Evolutionary conservation across 164 flowering plant genomes (phyloP).

Genomic region (Litsea cubeba): DNA sequence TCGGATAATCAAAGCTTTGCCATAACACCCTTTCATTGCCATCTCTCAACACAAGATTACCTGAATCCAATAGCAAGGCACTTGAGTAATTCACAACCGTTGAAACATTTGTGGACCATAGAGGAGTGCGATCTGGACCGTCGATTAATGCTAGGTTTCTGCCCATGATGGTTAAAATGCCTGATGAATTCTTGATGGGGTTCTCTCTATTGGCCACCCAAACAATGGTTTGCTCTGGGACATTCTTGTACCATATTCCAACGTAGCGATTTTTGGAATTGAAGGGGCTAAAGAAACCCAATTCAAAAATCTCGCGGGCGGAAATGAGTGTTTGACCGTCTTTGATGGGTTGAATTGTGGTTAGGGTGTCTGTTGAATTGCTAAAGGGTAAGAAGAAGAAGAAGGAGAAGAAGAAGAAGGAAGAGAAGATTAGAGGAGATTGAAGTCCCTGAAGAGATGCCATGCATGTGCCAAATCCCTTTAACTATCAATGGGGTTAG

Average conservation of each 20-base stretch:
- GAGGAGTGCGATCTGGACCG: not conserved
- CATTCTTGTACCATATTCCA: constrained; percentile 23
- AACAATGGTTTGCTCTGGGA: constrained; percentile 30
- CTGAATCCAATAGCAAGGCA: constrained; percentile 32
- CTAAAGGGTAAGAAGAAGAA: not conserved
- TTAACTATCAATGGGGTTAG: not conserved
- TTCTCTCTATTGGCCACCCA: too few species aligned
- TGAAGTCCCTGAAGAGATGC: not conserved
- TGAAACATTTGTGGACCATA: constrained; percentile 27
- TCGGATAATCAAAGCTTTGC: constrained; percentile 12
- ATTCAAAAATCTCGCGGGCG: not conserved
- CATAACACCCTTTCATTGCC: not conserved
- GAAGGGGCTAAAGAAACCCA: constrained; percentile 20
- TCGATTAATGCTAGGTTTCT: constrained; percentile 21
- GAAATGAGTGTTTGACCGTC: constrained; percentile 17
- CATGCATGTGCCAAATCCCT: not conserved
- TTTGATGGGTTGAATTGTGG: constrained; percentile 10
- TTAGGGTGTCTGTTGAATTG: constrained; percentile 5
- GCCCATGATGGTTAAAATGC: constrained; percentile 19
- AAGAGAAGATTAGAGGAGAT: not conserved
- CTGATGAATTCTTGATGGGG: constrained; percentile 37
- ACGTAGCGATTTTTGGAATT: constrained; percentile 13
- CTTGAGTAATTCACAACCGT: constrained; percentile 1
- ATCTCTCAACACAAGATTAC: constrained; percentile 41
- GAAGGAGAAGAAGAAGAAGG: not conserved